Evolutionary conservation across 106 monocot species (phyloP).

Genomic region (Dendrobium catenatum): DNA sequence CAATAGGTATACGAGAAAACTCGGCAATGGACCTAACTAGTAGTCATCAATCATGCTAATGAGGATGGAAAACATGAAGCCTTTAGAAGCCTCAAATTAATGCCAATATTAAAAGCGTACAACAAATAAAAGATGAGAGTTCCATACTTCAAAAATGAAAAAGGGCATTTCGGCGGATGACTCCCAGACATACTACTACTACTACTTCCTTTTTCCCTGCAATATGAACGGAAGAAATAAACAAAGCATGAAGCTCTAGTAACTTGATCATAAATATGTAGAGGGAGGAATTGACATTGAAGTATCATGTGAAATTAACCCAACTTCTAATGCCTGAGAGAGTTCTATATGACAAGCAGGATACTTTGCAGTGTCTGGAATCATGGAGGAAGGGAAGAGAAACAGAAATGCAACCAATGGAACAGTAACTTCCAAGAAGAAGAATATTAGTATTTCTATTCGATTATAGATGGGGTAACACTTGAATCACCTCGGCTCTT

Average conservation of each 20-base stretch:
- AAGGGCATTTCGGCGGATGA: slow-evolving; percentile 37
- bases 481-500: too few relatives aligned
- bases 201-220: slow-evolving; percentile 52
- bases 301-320: too few relatives aligned
- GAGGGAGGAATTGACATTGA: too few relatives aligned
- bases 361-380: too few relatives aligned
- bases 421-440: too few relatives aligned
- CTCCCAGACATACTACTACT: slow-evolving; percentile 17
- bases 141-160: slow-evolving; percentile 88
- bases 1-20: slow-evolving; percentile 77
- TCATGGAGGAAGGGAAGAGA: too few relatives aligned
- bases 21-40: slow-evolving; percentile 82
- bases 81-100: neutral
- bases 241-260: neutral
- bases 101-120: neutral
- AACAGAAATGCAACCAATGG: too few relatives aligned
- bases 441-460: too few relatives aligned
- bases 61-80: neutral
- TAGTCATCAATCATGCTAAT: neutral
- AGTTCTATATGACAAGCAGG: too few relatives aligned
- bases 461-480: too few relatives aligned
- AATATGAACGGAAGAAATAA: slow-evolving; percentile 9
- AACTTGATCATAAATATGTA: neutral
- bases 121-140: neutral
- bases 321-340: too few relatives aligned